Percentiles rank a stretch among this genome's conserved stretches.
These are phyloP conservation scores for Hordeum pubiflorum DNA, from an alignment of 202 grass and related monocot species.

Conservation along the genomic window DNA sequence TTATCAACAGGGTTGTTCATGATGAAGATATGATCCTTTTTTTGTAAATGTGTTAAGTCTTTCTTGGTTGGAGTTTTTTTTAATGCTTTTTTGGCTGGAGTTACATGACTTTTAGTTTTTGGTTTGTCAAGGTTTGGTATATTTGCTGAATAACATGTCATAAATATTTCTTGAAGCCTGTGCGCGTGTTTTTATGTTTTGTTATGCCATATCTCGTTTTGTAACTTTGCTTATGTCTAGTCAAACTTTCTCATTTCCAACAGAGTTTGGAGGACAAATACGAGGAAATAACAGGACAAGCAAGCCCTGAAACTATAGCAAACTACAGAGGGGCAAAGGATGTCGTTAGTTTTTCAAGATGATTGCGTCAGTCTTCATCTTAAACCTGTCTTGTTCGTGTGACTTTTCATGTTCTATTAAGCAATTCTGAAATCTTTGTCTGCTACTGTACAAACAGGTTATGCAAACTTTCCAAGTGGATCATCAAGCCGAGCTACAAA, in stretches of 20 bases:
- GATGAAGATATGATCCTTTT: neutral
- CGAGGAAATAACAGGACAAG: constrained; percentile 52
- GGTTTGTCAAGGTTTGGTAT: neutral
- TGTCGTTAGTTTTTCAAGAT: constrained; percentile 39
- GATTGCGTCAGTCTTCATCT: constrained; percentile 26
- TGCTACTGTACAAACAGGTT: constrained; percentile 20
- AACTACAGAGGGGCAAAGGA: constrained; percentile 46
- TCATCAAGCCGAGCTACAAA: neutral
- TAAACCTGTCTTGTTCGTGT: neutral
- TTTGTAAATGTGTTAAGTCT: neutral
- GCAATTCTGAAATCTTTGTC: constrained; percentile 16
- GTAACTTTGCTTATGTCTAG: neutral
- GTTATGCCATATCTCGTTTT: neutral
- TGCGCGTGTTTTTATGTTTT: neutral
- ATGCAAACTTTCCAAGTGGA: constrained; percentile 12
- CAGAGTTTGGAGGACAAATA: constrained; percentile 82
- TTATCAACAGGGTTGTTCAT: neutral
- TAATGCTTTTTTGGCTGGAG: neutral
- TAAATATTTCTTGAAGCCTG: neutral
- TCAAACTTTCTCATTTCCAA: constrained; percentile 14
- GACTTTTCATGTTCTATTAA: neutral
- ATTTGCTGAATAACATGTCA: neutral
- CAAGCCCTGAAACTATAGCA: constrained; percentile 66
- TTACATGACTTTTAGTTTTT: neutral
- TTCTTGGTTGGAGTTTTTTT: neutral